phyloP scores from a whole-genome alignment of 2,329 filamentous ascomycete species.

The Colletotrichum tropicicola region DNA sequence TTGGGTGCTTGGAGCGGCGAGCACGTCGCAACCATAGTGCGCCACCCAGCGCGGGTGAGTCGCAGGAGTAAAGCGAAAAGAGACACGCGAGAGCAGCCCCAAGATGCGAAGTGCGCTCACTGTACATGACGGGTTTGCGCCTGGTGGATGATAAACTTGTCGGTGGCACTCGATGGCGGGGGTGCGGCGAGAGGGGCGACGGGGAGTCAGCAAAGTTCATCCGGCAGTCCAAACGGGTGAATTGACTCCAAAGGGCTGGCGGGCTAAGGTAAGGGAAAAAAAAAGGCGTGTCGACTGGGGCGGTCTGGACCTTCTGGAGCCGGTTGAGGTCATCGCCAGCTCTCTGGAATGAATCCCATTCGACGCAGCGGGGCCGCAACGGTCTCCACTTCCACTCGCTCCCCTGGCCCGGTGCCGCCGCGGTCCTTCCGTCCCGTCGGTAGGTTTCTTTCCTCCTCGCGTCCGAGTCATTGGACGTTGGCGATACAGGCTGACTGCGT shows the following conservation, averaged over 20 bases:
- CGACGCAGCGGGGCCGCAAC: neutral
- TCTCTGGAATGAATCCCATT: constrained; percentile 26
- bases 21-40: neutral
- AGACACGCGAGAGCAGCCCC: neutral
- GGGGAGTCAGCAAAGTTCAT: constrained; percentile 11
- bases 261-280: neutral
- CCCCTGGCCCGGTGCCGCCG: neutral
- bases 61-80: neutral
- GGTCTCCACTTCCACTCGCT: neutral
- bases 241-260: constrained; percentile 13
- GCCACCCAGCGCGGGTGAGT: neutral
- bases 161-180: constrained; percentile 4
- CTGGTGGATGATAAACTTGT: neutral
- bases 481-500: no score
- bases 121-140: neutral
- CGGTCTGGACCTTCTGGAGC: constrained; percentile 9
- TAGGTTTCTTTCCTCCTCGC: neutral
- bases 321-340: constrained; percentile 16
- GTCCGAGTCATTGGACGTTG: constrained; percentile 12
- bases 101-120: neutral
- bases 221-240: constrained; percentile 14
- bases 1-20: neutral
- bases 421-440: constrained; percentile 5
- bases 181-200: neutral
- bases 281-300: no score